Percentiles rank a stretch among this genome's conserved stretches.
phyloP scores from a whole-genome alignment of 1,284 basidiomycete genomes.

The Meripilus lineatus region DNA sequence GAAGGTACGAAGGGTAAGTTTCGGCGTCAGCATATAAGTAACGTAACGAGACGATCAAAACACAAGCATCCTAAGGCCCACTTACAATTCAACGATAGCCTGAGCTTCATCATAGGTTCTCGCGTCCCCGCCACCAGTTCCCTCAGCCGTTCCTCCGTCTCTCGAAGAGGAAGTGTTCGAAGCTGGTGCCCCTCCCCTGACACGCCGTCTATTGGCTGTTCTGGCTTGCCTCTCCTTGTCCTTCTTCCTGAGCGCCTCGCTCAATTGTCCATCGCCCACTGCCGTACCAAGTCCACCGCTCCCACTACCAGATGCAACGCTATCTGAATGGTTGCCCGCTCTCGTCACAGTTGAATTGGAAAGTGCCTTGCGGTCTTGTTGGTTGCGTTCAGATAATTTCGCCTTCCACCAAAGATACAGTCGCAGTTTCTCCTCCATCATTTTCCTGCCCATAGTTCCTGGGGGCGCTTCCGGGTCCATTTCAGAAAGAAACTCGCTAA shows the following conservation, averaged over 20 bases:
- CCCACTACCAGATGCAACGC: constrained; percentile 14
- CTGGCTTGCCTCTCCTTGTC: constrained; percentile 56
- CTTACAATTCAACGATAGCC: constrained; percentile 57
- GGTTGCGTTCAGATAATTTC: constrained; percentile 41
- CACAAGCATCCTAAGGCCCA: too few relatives aligned
- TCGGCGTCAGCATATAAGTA: too few relatives aligned
- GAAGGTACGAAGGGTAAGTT: too few relatives aligned
- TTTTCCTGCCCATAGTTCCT: constrained; percentile 57
- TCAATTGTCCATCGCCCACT: constrained; percentile 34
- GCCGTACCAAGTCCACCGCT: constrained; percentile 17
- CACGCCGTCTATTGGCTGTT: constrained; percentile 49
- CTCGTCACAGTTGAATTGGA: too few relatives aligned
- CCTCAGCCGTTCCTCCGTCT: constrained; percentile 4
- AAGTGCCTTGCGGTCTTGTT: too few relatives aligned
- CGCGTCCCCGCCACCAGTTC: constrained; percentile 25
- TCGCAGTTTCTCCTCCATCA: constrained; percentile 77
- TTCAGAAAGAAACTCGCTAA: constrained; percentile 74
- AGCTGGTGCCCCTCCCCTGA: constrained; percentile 61
- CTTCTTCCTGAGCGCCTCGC: constrained; percentile 73
- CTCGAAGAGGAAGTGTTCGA: constrained; percentile 17
- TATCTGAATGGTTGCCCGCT: too few relatives aligned
- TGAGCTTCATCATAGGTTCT: constrained; percentile 51
- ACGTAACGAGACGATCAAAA: too few relatives aligned
- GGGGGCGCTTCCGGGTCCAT: constrained; percentile 56
- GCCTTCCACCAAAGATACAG: constrained; percentile 83